Evolutionary conservation across 2,329 filamentous ascomycete genomes (phyloP), one percentile per base, ranked within the genome.

Genomic region (Fusarium sp.): DNA sequence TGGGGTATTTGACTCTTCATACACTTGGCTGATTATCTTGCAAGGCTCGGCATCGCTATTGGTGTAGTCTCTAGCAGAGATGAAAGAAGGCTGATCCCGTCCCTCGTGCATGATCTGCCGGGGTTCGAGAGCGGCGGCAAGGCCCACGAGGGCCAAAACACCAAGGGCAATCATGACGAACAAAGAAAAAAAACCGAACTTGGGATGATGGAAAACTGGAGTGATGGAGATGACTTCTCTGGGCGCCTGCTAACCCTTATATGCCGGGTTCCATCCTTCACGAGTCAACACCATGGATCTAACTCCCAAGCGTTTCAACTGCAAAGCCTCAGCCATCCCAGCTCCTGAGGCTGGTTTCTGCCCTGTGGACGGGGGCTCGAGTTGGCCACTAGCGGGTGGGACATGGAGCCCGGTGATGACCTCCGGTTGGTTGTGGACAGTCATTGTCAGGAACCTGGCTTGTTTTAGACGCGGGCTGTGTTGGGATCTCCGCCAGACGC

Each of bases 111-210:
- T 62, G n/a, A 78, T 35, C 50, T 78, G 64, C 45, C 75, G 43
- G 6, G 75, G 75, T 16, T 78, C 77, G 9, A 78, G 66, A 52
- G 72, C 72, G 35, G 74, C 65, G 45, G 67, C 52, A 14, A 78
- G 39, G 45, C 77, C 75, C 0, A 57, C 68, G 6, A 79, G 67
- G 69, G 74, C 72, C 50, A 78, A n/a, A 29, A 79, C 22, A 31
- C 68, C 58, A 48, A 71, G 29, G 52, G 69, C 37, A 39, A 74
- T 67, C 77, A 79, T 78, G 52, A 50, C 67, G 35, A n/a, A 45
- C 18, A 35, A 58, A 66, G 41, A 39, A 39, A 45, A 43, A 48
- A 48, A 43, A 50, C 52, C 20, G 39, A 24, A 24, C 41, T 24
- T 22, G 9, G 43, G 7, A 50, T 24, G 41, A 2, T 16, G n/a